Evolutionary conservation across 176 grass and related monocot species (phyloP), one percentile per base, ranked within the genome.

Genomic region (Phragmites australis): DNA sequence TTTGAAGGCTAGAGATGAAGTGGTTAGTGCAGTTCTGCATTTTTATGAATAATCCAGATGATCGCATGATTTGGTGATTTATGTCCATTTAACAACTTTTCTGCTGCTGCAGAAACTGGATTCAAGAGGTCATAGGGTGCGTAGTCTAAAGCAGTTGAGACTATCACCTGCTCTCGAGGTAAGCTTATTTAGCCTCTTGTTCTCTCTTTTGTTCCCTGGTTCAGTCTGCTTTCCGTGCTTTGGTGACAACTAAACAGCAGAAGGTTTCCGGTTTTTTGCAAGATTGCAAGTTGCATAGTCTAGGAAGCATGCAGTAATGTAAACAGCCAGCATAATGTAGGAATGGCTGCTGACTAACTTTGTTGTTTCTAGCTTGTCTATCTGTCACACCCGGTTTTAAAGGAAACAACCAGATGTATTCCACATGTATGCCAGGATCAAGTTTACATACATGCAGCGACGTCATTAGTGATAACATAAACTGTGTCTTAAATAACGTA

Each of bases 291-390:
- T 58, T 83, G 40, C 59, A 12, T 77, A 47, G 22, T 47, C 17
- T 80, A 68, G 14, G 26, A 74, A 79, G 11, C 80, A 16, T 21
- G 73, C 58, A 63, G 19, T 68, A 44, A 84, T 63, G 41, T 55
- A 37, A 45, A 54, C 32, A 76, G 65, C 18, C 11, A 63, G 39
- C n/a, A n/a, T n/a, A n/a, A n/a, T n/a, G n/a, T n/a, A 17, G 29
- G 9, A 76, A 49, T 78, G 46, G 10, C 23, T 84, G 31, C 31
- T 69, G 42, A 61, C 44, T 47, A 72, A 21, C 79, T 54, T 44
- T 65, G 52, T 57, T 70, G 42, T 58, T 70, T 98, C 10, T 86
- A 98, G 95, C 94, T 98, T 89, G 92, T 98, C 75, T 98, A 98
- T n/a, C n/a, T n/a, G n/a, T n/a, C n/a, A n/a, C n/a, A n/a, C n/a